Conservation (phyloP, 768 basidiomycete genomes). For the Lentinula lateritia region DNA sequence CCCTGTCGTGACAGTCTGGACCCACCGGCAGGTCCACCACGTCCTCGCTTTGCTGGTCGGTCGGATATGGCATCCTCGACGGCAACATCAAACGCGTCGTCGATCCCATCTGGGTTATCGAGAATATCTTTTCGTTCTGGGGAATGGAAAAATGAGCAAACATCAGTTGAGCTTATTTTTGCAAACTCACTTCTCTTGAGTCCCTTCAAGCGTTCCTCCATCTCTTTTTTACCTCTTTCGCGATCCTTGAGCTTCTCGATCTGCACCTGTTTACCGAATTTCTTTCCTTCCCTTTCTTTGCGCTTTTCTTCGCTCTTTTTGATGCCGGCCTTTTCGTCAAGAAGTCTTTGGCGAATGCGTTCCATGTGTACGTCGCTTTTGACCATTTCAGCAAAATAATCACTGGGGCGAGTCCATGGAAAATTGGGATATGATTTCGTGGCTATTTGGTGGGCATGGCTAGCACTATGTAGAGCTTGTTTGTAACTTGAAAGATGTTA, state of each 20-base stretch:
- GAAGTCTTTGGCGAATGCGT: slow-evolving; percentile 81
- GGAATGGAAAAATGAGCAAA: neutral
- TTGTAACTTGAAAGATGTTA: slow-evolving; percentile 65
- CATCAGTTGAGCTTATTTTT: neutral
- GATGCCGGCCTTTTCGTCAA: slow-evolving; percentile 84
- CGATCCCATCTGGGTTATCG: slow-evolving; percentile 55
- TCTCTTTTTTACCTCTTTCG: slow-evolving; percentile 84
- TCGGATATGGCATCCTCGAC: slow-evolving; percentile 86
- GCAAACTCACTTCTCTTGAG: slow-evolving; percentile 79
- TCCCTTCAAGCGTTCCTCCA: slow-evolving; percentile 79
- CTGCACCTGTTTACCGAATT: slow-evolving; percentile 98
- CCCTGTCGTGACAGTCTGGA: slow-evolving; percentile 46
- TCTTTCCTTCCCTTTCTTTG: slow-evolving; percentile 91
- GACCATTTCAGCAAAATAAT: slow-evolving; percentile 99
- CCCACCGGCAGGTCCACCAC: slow-evolving; percentile 25
- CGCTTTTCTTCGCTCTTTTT: slow-evolving; percentile 90
- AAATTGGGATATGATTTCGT: slow-evolving; percentile 53
- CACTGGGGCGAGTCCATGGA: slow-evolving; percentile 85
- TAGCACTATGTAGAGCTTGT: slow-evolving; percentile 84
- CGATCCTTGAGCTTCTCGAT: slow-evolving; percentile 90
- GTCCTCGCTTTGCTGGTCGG: slow-evolving; percentile 41
- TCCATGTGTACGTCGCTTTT: slow-evolving; percentile 98
- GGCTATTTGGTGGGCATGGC: slow-evolving; percentile 72
- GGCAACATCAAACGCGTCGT: slow-evolving; percentile 80
- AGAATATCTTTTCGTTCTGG: slow-evolving; percentile 82